Percentiles rank a stretch among this genome's conserved stretches.
phyloP scores from a whole-genome alignment of 495 filamentous ascomycete genomes.

The Glutinoglossum americanum region DNA sequence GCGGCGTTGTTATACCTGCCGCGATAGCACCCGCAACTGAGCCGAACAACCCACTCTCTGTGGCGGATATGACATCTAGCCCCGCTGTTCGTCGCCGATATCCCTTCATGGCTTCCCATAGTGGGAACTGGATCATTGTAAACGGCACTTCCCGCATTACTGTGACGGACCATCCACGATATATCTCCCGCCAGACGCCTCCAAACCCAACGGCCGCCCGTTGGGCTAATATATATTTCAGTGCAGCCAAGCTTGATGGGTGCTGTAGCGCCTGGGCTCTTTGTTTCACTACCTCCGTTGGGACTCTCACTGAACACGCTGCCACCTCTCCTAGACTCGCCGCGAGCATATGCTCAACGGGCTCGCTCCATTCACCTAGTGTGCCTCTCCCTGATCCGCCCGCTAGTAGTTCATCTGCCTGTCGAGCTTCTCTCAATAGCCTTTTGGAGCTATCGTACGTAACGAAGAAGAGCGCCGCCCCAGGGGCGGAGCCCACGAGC shows the following conservation, averaged over 20 bases:
- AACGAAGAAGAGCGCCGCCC: slow-evolving; percentile 96
- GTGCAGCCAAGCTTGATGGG: slow-evolving; percentile 33
- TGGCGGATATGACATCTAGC: slow-evolving; percentile 31
- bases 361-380: slow-evolving; percentile 13
- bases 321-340: slow-evolving; percentile 77
- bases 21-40: slow-evolving; percentile 67
- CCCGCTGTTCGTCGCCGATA: slow-evolving; percentile 13
- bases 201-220: slow-evolving; percentile 19
- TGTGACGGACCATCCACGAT: slow-evolving; percentile 76
- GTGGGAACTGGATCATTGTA: slow-evolving; percentile 85
- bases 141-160: slow-evolving; percentile 94
- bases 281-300: slow-evolving; percentile 95
- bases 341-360: slow-evolving; percentile 58
- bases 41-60: slow-evolving; percentile 73
- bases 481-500: slow-evolving; percentile 79
- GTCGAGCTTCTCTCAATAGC: slow-evolving; percentile 1
- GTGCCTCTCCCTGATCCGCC: slow-evolving; percentile 1
- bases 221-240: slow-evolving; percentile 45
- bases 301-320: slow-evolving; percentile 79
- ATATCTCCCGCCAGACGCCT: slow-evolving; percentile 61
- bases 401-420: slow-evolving; percentile 12
- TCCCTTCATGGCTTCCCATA: slow-evolving; percentile 85
- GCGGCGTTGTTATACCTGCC: slow-evolving; percentile 72
- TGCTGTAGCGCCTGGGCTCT: slow-evolving; percentile 70
- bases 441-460: slow-evolving; percentile 46